Base-by-base conservation (phyloP, 768 basidiomycete genomes). In the Xanthoconium purpureum region DNA sequence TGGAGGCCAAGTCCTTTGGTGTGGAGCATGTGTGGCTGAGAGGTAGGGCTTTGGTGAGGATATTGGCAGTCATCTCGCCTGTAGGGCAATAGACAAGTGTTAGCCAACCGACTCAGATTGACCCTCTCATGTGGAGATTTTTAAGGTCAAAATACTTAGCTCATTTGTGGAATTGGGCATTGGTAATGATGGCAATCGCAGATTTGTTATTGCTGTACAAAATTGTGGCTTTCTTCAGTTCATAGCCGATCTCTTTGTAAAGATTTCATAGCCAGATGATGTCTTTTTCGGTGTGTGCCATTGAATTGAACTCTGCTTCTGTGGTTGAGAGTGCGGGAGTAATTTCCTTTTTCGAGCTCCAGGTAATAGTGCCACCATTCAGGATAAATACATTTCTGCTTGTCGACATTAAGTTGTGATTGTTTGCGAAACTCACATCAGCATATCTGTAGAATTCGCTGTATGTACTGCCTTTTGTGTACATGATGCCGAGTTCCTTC, bases 261-360 rank as follows among this genome's bases (percentile, higher is more conserved):
- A 77, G 76, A 66, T 64, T 75, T 7, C 58, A 53, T 0, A 60
- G 66, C 42, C 63, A 66, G 0, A 67, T 65, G 2, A 36, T 54
- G 5, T 56, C 4, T 24, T 24, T 24, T 24, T 24, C 24, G 4
- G 24, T 4, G 4, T 4, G 4, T 4, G 24, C 54, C 42, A 65
- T 55, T 0, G 56, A 42, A 4, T 20, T 52, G 12, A 49, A 65
- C 20, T 59, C 56, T 0, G 58, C 44, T 12, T 64, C 38, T 1
- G 52, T 35, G 0, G 58, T 55, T 0, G 39, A 55, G 0, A 56
- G 37, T 0, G 40, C 6, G 60, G 76, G 47, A 64, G 68, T 0
- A 0, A 29, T 2, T 69, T 66, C 51, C 67, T 71, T 67, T 64
- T 70, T 15, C 12, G 68, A 33, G 46, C 72, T 20, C 58, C 74